Conservation (phyloP, 768 basidiomycete species). For the Galerina marginata region DNA sequence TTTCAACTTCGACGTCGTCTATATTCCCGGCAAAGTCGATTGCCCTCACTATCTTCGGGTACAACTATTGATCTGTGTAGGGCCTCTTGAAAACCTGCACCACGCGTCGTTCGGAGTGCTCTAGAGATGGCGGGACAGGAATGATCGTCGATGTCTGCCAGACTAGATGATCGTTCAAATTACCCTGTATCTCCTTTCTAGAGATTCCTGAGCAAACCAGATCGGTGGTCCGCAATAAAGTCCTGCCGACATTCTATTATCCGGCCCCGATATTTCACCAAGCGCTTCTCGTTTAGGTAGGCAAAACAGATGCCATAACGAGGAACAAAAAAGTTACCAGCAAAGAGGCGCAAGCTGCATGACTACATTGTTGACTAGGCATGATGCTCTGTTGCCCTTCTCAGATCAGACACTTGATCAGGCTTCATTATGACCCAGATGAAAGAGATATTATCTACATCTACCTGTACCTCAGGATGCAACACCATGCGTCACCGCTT, state of each 20-base stretch:
- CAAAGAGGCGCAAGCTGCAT: not conserved
- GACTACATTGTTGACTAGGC: not conserved
- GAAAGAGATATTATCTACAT: not conserved
- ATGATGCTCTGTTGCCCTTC: not conserved
- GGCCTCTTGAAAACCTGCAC: no score
- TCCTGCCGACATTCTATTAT: not conserved
- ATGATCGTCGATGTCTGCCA: no score
- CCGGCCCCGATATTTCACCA: not conserved
- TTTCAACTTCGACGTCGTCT: no score
- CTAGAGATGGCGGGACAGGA: no score
- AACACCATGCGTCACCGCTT: constrained; percentile 2
- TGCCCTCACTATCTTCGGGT: no score
- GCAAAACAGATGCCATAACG: not conserved
- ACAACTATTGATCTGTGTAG: no score
- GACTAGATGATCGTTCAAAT: no score
- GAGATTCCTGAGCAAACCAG: no score
- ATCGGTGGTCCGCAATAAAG: no score
- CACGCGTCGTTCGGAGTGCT: no score
- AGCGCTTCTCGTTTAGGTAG: not conserved
- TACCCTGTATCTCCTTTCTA: no score
- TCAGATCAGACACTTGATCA: not conserved
- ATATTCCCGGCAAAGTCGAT: no score
- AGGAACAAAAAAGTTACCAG: not conserved
- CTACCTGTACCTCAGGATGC: not conserved
- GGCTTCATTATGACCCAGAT: not conserved